Base-by-base conservation (phyloP, 495 filamentous ascomycete species). In the Thozetella sp. region DNA sequence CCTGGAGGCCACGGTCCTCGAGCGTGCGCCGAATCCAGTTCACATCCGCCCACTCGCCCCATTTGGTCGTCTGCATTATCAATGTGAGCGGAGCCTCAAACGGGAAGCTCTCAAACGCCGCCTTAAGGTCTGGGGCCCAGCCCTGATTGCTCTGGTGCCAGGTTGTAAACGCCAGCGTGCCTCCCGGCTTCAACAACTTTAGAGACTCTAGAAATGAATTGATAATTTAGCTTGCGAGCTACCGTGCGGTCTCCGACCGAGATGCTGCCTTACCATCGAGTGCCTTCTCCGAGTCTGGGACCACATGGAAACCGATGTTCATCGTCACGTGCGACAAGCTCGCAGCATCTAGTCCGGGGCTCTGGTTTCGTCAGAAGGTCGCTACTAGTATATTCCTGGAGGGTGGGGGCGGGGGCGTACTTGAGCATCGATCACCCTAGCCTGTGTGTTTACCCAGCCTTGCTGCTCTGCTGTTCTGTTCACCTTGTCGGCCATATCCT, bases 301-400 rank as follows among this genome's bases (percentile, higher is more conserved):
- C 67, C 13, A 78, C 60, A 51, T 80, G 77, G 52, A 77, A 72
- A 2, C 67, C 77, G 52, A 80, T 73, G 52, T 75, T 76, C n/a
- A 74, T 60, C 1, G 72, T 72, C 2, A 77, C 65, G 57, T 80
- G 74, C 9, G 69, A 72, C 61, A 78, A 80, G 3, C 59, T 61
- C 15, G 56, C 53, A 1, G 65, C 56, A 1, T 60, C 43, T 9
- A 80, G 66, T 0, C 56, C 66, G 15, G 64, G 74, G 25, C 73
- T 58, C 75, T 80, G 55, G 23, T 23, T 1, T 23, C 17, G 37
- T 24, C 54, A 19, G 13, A 1, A 30, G 26, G 22, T 58, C 40
- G 59, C 55, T 25, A 34, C 2, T 19, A 37, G 17, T 23, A 26
- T 2, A 0, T 27, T n/a, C 11, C 19, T 12, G 17, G 4, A 11